Evolutionary conservation across 495 filamentous ascomycete species (phyloP), one percentile per base, ranked within the genome.

Genomic region (Penicillium argentinense): DNA sequence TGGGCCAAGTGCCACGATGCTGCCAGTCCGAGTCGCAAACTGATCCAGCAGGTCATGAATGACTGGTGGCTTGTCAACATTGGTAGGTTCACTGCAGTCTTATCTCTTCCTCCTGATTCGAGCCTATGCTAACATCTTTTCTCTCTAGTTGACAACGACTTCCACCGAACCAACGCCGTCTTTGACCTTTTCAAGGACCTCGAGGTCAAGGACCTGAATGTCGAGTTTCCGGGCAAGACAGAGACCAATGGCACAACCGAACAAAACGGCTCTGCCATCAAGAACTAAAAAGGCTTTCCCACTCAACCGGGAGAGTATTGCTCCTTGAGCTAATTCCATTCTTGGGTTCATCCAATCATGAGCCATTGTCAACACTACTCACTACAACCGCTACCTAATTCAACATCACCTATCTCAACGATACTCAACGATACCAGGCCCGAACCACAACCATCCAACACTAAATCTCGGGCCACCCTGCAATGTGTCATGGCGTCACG

Each of bases 61-160:
- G 80, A 77, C 22, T 97, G 92, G 89, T 91, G 88, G 61, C 72
- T 99, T 47, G 77, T 97, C 53, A 99, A 99, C 64, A 97, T 99
- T 49, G 91, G 91, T 93, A 74, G 67, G 86, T 63, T 21, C 21
- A 38, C 22, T n/a, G n/a, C n/a, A n/a, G n/a, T 25, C 27, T 5
- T 19, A 37, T 11, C 19, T 0, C 13, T 28, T n/a, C 47, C n/a
- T 39, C 39, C 16, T 9, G 4, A 19, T 5, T 29, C 19, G 18
- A 16, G 24, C 43, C 11, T 25, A 13, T 23, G 30, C 23, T 37
- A 29, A 39, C 16, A 32, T 36, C 9, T 39, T 9, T 12, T 36
- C 62, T 18, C 23, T 16, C 16, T 60, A 93, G 92, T 98, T 6
- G 86, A 98, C 72, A 98, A 98, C 60, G 91, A 98, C 62, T 98